Conservation (phyloP, 495 filamentous ascomycete species). For the Podospora anserina region DNA sequence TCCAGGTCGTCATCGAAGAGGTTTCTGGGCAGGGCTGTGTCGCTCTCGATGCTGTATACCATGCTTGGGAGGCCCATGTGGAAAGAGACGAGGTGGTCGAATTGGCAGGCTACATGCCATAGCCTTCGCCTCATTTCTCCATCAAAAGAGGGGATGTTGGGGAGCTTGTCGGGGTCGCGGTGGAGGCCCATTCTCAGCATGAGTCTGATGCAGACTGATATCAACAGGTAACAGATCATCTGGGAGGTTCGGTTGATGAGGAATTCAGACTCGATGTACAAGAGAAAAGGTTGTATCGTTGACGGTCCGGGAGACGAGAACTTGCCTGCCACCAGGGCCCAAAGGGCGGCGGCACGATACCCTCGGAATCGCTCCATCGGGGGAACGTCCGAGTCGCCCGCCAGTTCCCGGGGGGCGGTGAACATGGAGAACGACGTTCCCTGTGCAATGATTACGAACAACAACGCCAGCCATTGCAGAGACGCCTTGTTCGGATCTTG, state of each 20-base stretch:
- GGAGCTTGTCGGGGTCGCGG: conserved; percentile 48
- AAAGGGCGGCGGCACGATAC: conserved; percentile 37
- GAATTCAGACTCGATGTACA: conserved; percentile 49
- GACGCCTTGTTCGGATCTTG: conserved; percentile 35
- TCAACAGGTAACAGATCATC: conserved; percentile 48
- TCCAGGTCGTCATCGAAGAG: conserved; percentile 50
- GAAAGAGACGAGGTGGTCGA: conserved; percentile 51
- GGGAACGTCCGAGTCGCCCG: conserved; percentile 29
- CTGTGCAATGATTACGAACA: conserved; percentile 43
- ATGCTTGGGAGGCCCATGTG: conserved; percentile 54
- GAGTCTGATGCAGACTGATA: conserved; percentile 47
- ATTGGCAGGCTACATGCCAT: conserved; percentile 50
- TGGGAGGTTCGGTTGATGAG: conserved; percentile 42
- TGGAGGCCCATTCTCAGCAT: conserved; percentile 57
- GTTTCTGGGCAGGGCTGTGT: conserved; percentile 46
- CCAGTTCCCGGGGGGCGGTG: conserved; percentile 39
- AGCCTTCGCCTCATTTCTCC: conserved; percentile 56
- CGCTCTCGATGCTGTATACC: conserved; percentile 47
- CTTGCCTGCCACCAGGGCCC: conserved; percentile 43
- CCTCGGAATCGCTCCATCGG: conserved; percentile 38
- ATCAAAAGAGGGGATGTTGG: conserved; percentile 51
- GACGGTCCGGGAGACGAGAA: conserved; percentile 45
- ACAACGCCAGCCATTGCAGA: conserved; percentile 45
- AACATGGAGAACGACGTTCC: conserved; percentile 41
- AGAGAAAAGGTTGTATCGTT: conserved; percentile 48